Conservation (phyloP, 306 rosid species). For the Calophaca sinica region DNA sequence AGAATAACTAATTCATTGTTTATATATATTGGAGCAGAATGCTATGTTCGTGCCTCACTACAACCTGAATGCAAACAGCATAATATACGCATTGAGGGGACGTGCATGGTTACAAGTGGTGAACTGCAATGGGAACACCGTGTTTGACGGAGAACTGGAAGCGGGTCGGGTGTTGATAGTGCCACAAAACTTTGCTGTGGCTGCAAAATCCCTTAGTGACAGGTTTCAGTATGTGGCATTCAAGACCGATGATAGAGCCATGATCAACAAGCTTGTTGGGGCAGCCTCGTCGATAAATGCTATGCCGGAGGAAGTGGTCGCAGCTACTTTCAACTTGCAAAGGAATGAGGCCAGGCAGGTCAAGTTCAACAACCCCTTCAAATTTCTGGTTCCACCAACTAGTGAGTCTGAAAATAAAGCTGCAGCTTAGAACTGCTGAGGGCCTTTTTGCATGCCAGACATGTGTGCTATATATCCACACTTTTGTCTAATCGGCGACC, state of each 20-base stretch:
- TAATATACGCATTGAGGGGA: conserved; percentile 55
- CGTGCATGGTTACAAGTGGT: conserved; percentile 63
- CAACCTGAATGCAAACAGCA: conserved; percentile 63
- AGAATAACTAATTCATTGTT: not conserved
- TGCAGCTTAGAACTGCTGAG: conserved; percentile 14
- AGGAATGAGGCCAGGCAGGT: conserved; percentile 50
- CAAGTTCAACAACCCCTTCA: conserved; percentile 54
- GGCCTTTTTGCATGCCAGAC: not conserved
- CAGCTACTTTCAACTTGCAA: conserved; percentile 43
- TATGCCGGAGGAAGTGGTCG: conserved; percentile 58
- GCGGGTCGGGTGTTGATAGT: conserved; percentile 53
- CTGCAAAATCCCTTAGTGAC: conserved; percentile 48
- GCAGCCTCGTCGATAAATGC: conserved; percentile 38
- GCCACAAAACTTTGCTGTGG: conserved; percentile 69
- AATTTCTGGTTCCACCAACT: conserved; percentile 47
- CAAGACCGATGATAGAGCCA: conserved; percentile 61
- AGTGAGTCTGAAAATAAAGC: conserved; percentile 17
- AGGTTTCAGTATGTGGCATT: conserved; percentile 62
- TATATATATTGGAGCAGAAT: conserved; percentile 45
- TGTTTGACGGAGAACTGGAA: conserved; percentile 53
- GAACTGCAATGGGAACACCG: conserved; percentile 56
- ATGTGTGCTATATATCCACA: not conserved
- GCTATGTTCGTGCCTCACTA: conserved; percentile 66
- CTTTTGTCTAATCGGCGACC: too few species aligned
- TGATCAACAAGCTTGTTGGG: conserved; percentile 56